Conservation (phyloP, 441 rosid species). For the Adansonia madagascariensis region DNA sequence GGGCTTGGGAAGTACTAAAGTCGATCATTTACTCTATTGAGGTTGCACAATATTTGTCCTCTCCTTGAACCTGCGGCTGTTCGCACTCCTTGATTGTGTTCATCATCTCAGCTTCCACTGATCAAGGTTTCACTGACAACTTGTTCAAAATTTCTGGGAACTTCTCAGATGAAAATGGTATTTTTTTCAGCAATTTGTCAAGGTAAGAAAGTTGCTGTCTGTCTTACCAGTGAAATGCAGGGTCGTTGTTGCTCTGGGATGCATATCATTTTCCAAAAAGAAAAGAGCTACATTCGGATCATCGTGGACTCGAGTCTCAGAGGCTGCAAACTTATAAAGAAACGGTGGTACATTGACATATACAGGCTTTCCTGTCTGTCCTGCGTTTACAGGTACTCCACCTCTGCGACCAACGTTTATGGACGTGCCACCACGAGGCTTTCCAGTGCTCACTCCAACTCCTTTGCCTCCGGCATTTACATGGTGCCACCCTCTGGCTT, state of each 20-base stretch:
- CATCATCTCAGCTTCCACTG: slow-evolving; percentile 61
- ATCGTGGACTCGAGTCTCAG: slow-evolving; percentile 58
- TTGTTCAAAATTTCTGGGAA: slow-evolving; percentile 47
- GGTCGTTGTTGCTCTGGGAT: slow-evolving; percentile 49
- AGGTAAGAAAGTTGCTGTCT: slow-evolving; percentile 53
- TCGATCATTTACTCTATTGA: slow-evolving; percentile 81
- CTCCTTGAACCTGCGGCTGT: slow-evolving; percentile 54
- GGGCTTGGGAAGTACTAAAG: slow-evolving; percentile 51
- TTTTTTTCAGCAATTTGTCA: slow-evolving; percentile 46
- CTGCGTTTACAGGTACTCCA: slow-evolving; percentile 57
- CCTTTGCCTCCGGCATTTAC: slow-evolving; percentile 44
- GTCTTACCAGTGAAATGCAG: slow-evolving; percentile 49
- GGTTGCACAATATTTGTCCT: slow-evolving; percentile 71
- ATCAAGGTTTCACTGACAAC: slow-evolving; percentile 51
- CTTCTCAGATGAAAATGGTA: slow-evolving; percentile 67
- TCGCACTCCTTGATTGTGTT: slow-evolving; percentile 72
- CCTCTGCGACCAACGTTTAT: slow-evolving; percentile 70
- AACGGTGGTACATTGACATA: slow-evolving; percentile 61
- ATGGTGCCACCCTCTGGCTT: slow-evolving; percentile 39
- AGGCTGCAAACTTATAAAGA: slow-evolving; percentile 48
- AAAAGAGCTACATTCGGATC: slow-evolving; percentile 57
- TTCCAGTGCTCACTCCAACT: slow-evolving; percentile 49
- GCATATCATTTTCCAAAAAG: slow-evolving; percentile 72
- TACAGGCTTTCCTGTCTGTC: slow-evolving; percentile 60
- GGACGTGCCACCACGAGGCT: slow-evolving; percentile 42